A percentile compares a stretch with the other conserved stretches of the same genome.
Evolutionary conservation across 805 yeast species (phyloP).

Genomic region (Lipomyces orientalis): DNA sequence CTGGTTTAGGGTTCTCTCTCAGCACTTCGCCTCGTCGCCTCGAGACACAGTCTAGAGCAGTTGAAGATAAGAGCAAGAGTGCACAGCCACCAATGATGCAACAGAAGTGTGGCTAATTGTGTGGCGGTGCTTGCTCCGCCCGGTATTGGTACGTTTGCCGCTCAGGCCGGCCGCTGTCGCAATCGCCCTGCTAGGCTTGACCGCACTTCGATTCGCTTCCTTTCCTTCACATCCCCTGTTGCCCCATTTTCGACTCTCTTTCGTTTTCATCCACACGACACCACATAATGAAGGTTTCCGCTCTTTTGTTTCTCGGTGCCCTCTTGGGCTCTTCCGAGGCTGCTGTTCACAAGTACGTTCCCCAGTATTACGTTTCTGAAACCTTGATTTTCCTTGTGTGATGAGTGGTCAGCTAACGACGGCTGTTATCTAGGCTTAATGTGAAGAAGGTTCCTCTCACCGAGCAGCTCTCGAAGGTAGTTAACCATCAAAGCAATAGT

Average conservation of each 20-base stretch:
- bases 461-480: slow-evolving; percentile 58
- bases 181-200: background rate
- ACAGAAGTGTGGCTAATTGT: background rate
- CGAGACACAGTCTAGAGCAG: background rate
- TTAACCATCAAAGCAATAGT: slow-evolving; percentile 15
- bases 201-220: background rate
- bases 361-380: background rate
- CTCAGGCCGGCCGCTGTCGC: background rate
- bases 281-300: slow-evolving; percentile 34
- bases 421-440: slow-evolving; percentile 53
- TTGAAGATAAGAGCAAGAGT: background rate
- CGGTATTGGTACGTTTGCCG: background rate
- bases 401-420: background rate
- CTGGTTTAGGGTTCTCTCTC: too few species aligned
- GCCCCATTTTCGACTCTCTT: background rate
- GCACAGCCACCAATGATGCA: background rate
- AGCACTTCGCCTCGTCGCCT: too few species aligned
- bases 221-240: background rate
- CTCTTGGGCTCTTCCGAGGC: slow-evolving; percentile 39
- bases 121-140: background rate
- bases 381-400: slow-evolving; percentile 5
- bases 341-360: slow-evolving; percentile 45
- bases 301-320: slow-evolving; percentile 33
- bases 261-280: background rate
- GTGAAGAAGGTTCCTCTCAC: slow-evolving; percentile 64